Conservation (phyloP, 768 basidiomycete genomes). For the Tulasnella sp. region DNA sequence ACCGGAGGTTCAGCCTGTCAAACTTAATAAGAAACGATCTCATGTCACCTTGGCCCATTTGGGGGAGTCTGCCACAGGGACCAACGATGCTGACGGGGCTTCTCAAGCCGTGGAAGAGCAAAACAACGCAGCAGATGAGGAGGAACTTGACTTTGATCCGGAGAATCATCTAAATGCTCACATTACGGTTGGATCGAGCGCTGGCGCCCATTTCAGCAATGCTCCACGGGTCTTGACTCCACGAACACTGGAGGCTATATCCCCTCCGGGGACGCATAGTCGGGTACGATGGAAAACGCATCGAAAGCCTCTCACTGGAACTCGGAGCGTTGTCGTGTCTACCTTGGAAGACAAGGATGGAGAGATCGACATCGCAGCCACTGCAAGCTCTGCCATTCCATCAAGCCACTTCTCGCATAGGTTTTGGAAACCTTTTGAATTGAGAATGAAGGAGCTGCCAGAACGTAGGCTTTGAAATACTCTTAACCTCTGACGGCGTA, state of each 20-base stretch:
- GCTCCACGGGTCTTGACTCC: not conserved
- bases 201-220: slow-evolving; percentile 7
- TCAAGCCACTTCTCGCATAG: slow-evolving; percentile 46
- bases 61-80: slow-evolving; percentile 9
- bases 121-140: slow-evolving; percentile 17
- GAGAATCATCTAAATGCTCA: not conserved
- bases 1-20: slow-evolving; percentile 27
- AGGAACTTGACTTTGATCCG: slow-evolving; percentile 1
- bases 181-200: not conserved
- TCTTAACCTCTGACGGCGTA: not conserved
- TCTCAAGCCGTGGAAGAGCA: slow-evolving; percentile 14
- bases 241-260: slow-evolving; percentile 8
- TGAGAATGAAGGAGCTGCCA: slow-evolving; percentile 37
- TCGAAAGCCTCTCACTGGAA: not conserved
- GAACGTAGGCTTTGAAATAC: not conserved
- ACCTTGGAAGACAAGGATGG: slow-evolving; percentile 3
- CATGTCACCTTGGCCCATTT: slow-evolving; percentile 1
- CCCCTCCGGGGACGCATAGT: slow-evolving; percentile 1
- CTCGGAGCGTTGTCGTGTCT: not conserved
- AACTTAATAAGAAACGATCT: slow-evolving; percentile 41
- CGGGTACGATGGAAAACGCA: slow-evolving; percentile 12
- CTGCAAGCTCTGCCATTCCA: not conserved
- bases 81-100: not conserved
- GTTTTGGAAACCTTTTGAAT: slow-evolving; percentile 44
- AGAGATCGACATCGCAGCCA: not conserved